Percentiles rank a stretch among this genome's conserved stretches.
Conservation (phyloP, 2,329 filamentous ascomycete genomes). For the Penicillium sp. region DNA sequence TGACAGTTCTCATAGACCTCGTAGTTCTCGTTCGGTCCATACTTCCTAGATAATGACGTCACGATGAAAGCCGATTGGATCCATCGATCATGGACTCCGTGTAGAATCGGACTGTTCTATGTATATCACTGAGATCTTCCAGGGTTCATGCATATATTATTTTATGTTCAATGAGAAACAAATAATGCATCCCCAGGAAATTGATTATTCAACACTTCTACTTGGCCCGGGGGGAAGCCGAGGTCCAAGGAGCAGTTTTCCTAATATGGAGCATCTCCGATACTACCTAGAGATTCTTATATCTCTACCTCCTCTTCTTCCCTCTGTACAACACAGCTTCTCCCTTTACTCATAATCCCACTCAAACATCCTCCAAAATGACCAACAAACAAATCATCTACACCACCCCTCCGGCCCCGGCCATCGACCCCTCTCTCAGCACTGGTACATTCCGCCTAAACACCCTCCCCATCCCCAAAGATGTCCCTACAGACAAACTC, state of each 20-base stretch:
- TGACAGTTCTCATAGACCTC: neutral
- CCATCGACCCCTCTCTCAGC: slow-evolving; percentile 31
- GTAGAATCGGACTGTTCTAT: no score
- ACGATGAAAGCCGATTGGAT: neutral
- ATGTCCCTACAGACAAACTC: slow-evolving; percentile 48
- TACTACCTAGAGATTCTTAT: slow-evolving; percentile 1
- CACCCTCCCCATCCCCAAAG: slow-evolving; percentile 20
- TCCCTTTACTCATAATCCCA: neutral
- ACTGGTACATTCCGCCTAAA: slow-evolving; percentile 31
- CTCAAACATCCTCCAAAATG: slow-evolving; percentile 12
- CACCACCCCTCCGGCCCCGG: slow-evolving; percentile 26
- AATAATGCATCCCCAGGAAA: neutral
- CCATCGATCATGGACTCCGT: no score
- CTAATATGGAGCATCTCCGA: slow-evolving; percentile 21
- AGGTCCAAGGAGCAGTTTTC: slow-evolving; percentile 22
- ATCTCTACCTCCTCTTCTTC: neutral
- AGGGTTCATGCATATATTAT: neutral
- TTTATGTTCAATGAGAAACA: neutral
- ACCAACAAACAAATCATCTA: slow-evolving; percentile 33
- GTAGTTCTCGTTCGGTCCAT: neutral
- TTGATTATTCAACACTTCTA: slow-evolving; percentile 1
- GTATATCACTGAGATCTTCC: no score
- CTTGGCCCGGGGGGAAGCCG: slow-evolving; percentile 9
- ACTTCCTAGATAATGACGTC: neutral
- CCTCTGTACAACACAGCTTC: neutral